Percentiles rank a stretch among this genome's conserved stretches.
Evolutionary conservation across 2,329 filamentous ascomycete genomes (phyloP).

Genomic region (Exophiala viscosa): DNA sequence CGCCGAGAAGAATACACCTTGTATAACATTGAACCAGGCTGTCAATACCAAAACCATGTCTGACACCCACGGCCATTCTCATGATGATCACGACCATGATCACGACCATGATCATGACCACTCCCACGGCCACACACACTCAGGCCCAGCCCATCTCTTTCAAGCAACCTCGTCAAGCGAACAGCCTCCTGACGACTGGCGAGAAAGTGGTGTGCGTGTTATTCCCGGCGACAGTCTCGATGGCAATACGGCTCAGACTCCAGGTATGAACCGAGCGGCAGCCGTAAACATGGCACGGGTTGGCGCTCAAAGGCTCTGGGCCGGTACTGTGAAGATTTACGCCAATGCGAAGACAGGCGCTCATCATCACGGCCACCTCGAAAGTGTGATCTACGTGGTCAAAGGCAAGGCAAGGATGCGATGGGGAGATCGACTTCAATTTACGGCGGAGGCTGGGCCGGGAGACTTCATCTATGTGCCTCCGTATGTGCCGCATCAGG

Average conservation of each 20-base stretch:
- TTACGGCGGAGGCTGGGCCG: conserved; percentile 44
- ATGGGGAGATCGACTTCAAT: conserved; percentile 45
- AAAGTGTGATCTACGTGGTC: conserved; percentile 46
- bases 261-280: conserved; percentile 44
- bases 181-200: conserved; percentile 34
- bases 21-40: not conserved
- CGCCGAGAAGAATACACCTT: not conserved
- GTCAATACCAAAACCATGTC: conserved; percentile 4
- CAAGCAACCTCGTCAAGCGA: conserved; percentile 20
- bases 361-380: conserved; percentile 45
- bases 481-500: conserved; percentile 45
- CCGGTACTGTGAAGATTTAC: conserved; percentile 45
- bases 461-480: conserved; percentile 48
- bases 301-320: conserved; percentile 46
- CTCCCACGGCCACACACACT: conserved; percentile 8
- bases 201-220: conserved; percentile 41
- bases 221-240: conserved; percentile 41
- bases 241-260: conserved; percentile 42
- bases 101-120: conserved; percentile 12
- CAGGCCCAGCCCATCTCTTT: conserved; percentile 18
- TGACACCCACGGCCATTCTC: conserved; percentile 9
- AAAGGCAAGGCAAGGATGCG: conserved; percentile 46
- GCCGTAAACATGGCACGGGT: conserved; percentile 45
- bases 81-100: conserved; percentile 12
- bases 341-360: conserved; percentile 44